Evolutionary conservation across 768 basidiomycete genomes (phyloP).

Genomic region (Calocybe indica): DNA sequence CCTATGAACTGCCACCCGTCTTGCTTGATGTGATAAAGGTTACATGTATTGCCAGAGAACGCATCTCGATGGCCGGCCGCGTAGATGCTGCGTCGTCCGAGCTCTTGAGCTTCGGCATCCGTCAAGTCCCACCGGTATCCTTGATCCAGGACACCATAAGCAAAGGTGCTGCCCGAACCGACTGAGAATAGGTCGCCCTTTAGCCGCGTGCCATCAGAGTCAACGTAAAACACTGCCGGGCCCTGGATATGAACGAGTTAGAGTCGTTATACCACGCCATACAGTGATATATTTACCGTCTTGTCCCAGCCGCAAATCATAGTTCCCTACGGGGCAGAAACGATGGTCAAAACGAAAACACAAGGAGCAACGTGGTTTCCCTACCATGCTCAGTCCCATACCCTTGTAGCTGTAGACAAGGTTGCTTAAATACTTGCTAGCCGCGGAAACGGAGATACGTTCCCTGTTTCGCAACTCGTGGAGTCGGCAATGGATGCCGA

Average conservation of each 20-base stretch:
- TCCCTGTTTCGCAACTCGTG: slow-evolving; percentile 96
- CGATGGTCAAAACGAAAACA: not conserved
- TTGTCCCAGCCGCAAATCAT: slow-evolving; percentile 99
- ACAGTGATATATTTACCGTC: slow-evolving; percentile 51
- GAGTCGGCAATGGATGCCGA: slow-evolving; percentile 94
- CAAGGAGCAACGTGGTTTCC: slow-evolving; percentile 15
- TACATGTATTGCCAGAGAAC: slow-evolving; percentile 93
- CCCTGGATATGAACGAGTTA: slow-evolving; percentile 43
- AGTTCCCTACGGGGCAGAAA: slow-evolving; percentile 60
- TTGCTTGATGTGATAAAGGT: slow-evolving; percentile 93
- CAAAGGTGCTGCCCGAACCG: slow-evolving; percentile 96
- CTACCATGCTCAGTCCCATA: slow-evolving; percentile 98
- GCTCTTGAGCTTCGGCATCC: slow-evolving; percentile 91
- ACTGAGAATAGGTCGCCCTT: slow-evolving; percentile 99
- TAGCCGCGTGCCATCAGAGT: slow-evolving; percentile 92
- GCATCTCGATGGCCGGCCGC: slow-evolving; percentile 97
- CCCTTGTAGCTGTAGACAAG: slow-evolving; percentile 98
- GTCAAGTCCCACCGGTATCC: slow-evolving; percentile 90
- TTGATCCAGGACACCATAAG: slow-evolving; percentile 98
- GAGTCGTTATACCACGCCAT: not conserved
- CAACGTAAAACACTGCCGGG: slow-evolving; percentile 94
- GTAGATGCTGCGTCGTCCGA: slow-evolving; percentile 90
- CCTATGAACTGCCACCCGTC: slow-evolving; percentile 96
- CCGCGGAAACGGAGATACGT: slow-evolving; percentile 98
- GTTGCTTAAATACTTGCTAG: slow-evolving; percentile 95